phyloP scores from a whole-genome alignment of 345 rosid species.

The Mangifera indica region DNA sequence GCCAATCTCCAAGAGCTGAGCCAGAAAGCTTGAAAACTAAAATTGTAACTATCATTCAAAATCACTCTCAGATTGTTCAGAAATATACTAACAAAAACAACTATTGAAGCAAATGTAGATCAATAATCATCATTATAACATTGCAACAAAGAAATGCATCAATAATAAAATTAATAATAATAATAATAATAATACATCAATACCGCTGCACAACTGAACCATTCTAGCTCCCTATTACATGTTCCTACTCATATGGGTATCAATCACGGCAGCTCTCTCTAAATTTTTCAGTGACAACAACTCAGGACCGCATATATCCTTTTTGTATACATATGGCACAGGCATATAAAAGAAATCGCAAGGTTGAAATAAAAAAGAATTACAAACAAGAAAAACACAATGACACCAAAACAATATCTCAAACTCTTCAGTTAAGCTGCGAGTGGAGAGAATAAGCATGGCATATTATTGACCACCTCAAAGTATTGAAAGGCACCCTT shows the following conservation, averaged over 20 bases:
- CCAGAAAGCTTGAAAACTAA: too few species aligned
- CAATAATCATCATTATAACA: neutral
- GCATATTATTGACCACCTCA: neutral
- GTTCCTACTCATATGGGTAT: neutral
- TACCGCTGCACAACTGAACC: neutral
- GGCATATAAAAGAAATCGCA: neutral
- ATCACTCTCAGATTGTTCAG: too few species aligned
- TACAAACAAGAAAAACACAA: neutral
- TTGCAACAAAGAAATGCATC: neutral
- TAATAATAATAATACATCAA: neutral
- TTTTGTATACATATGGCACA: conserved; percentile 1
- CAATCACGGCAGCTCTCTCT: neutral
- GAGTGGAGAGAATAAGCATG: neutral
- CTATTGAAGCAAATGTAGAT: neutral
- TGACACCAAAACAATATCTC: neutral
- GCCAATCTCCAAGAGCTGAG: too few species aligned
- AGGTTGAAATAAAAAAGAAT: neutral
- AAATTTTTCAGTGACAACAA: neutral
- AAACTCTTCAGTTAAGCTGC: too few species aligned
- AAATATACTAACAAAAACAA: neutral
- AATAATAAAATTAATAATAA: too few species aligned
- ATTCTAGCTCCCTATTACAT: neutral
- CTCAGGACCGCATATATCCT: conserved; percentile 10
- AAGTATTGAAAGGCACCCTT: neutral
- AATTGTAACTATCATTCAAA: too few species aligned